These are phyloP conservation scores for Persicaria tinctoria DNA, from an alignment of 148 eudicot species.

Conservation along the genomic window DNA sequence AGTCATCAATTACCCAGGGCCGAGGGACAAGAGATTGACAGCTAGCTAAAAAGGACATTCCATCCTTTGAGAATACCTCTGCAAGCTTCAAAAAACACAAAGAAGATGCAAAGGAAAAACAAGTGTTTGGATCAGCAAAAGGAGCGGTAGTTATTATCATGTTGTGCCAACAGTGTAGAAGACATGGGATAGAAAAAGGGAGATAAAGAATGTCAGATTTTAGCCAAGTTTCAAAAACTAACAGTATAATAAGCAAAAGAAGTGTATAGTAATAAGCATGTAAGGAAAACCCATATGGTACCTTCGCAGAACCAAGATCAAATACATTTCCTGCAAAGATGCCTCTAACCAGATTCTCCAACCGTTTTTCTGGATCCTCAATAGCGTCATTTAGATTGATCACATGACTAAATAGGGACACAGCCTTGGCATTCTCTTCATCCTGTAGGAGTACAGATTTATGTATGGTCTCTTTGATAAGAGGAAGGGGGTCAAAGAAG, in stretches of 20 bases:
- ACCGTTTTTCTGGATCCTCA: constrained; percentile 65
- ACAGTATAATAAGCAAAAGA: neutral
- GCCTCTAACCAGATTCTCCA: constrained; percentile 82
- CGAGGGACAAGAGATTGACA: constrained; percentile 93
- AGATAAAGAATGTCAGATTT: neutral
- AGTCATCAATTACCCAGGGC: constrained; percentile 99
- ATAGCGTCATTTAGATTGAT: constrained; percentile 78
- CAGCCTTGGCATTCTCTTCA: constrained; percentile 93
- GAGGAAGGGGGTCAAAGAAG: neutral
- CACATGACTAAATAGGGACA: constrained; percentile 67
- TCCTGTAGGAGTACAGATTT: constrained; percentile 36
- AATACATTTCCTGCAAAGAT: constrained; percentile 96
- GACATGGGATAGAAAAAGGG: neutral
- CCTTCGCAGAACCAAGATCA: constrained; percentile 99
- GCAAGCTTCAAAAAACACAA: constrained; percentile 71
- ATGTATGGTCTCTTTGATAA: neutral
- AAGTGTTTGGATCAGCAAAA: neutral
- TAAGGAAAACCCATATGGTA: constrained; percentile 21
- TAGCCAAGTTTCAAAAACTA: constrained; percentile 1
- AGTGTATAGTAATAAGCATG: neutral
- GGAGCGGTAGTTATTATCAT: neutral
- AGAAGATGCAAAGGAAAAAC: neutral
- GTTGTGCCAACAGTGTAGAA: neutral
- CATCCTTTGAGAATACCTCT: constrained; percentile 95
- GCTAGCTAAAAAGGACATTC: constrained; percentile 90